Conservation (phyloP, 495 filamentous ascomycete genomes). For the Penicillium paradoxum region DNA sequence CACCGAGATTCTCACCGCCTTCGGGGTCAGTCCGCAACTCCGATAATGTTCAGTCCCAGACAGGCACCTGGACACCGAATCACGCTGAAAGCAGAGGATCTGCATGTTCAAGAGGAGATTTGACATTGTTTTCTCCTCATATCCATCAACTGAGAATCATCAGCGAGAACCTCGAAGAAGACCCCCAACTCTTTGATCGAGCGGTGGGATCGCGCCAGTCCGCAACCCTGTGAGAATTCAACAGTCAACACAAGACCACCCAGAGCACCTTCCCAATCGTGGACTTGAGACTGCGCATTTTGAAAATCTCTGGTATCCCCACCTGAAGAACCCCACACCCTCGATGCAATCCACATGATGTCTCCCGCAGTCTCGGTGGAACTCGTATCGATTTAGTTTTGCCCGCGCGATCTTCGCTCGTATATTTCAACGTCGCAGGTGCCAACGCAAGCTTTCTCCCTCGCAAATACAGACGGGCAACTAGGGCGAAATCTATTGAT, state of each 20-base stretch:
- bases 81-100: not conserved
- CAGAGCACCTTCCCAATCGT: not conserved
- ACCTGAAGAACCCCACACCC: not conserved
- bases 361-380: conserved; percentile 13
- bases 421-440: conserved; percentile 1
- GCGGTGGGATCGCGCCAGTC: conserved; percentile 1
- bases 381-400: conserved; percentile 20
- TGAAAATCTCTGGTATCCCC: not conserved
- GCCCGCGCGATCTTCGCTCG: conserved; percentile 14
- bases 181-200: not conserved
- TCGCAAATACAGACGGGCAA: not conserved
- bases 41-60: conserved; percentile 1
- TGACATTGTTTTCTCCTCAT: not conserved
- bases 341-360: conserved; percentile 26
- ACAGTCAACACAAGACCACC: not conserved
- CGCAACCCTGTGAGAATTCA: conserved; percentile 1
- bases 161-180: not conserved
- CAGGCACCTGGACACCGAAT: not conserved
- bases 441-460: not conserved
- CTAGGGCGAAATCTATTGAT: not conserved
- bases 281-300: not conserved
- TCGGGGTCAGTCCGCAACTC: conserved; percentile 5
- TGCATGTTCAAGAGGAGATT: not conserved
- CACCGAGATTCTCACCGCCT: conserved; percentile 3
- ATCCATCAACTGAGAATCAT: not conserved